Evolutionary conservation across 2,329 filamentous ascomycete genomes (phyloP), one percentile per base, ranked within the genome.

Genomic region (Annulohypoxylon truncatum): DNA sequence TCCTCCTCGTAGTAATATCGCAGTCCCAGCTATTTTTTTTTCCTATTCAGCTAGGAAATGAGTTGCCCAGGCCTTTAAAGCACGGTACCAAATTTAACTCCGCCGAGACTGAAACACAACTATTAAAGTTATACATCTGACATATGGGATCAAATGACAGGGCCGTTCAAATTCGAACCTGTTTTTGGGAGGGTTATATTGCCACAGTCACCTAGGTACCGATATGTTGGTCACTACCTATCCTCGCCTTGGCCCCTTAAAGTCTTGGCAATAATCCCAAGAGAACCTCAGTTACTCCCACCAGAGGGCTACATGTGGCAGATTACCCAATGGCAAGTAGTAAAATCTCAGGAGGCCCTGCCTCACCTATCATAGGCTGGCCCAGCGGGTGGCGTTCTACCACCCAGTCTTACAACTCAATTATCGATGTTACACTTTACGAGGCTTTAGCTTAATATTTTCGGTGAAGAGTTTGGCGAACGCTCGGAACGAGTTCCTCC

Each of bases 251-350:
- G 10, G 31, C 52, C 2, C 9, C 7, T 4, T 33, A 20, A 20
- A 9, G n/a, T 6, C 26, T 33, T 29, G 15, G 28, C 38, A 18
- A 7, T n/a, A 22, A 22, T 46, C 5, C 44, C 62, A 18, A 57
- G 8, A 18, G n/a, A 38, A n/a, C 12, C 40, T 8, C 3, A 15
- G 4, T 15, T 9, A 8, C 26, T 26, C 12, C 28, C 62, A 13
- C 2, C 29, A n/a, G 53, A 35, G 10, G 67, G 59, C 13, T 67
- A 67, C n/a, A 38, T 28, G 2, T 68, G 68, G 62, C 26, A 52
- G 15, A 38, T 70, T 12, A 35, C 24, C 0, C 33, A 55, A 3
- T 68, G 61, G 57, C 65, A 64, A 61, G 59, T 55, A 4, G 64
- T 59, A 2, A 4, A 61, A 38, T 65, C 61, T 4, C 64, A 61